phyloP scores from a whole-genome alignment of 1,284 basidiomycete genomes.

The Cutaneotrichosporon mucoides region DNA sequence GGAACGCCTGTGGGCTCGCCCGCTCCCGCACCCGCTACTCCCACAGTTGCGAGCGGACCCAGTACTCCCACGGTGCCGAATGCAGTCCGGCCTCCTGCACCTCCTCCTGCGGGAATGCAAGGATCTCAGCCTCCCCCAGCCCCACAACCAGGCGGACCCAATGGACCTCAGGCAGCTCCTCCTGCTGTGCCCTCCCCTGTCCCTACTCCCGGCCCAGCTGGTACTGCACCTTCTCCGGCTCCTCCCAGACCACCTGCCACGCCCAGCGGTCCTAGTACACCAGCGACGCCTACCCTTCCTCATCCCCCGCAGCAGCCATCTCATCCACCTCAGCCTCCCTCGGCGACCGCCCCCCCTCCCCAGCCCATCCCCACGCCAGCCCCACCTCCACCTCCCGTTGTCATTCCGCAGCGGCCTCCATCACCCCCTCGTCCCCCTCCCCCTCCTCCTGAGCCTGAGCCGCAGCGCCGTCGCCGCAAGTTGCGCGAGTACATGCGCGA shows the following conservation, averaged over 20 bases:
- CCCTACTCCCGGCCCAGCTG: neutral
- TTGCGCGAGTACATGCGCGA: slow-evolving; percentile 34
- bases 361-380: neutral
- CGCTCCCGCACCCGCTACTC: neutral
- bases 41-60: too few relatives aligned
- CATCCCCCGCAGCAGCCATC: neutral
- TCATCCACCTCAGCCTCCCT: neutral
- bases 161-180: too few relatives aligned
- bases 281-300: neutral
- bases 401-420: neutral
- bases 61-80: too few relatives aligned
- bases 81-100: too few relatives aligned
- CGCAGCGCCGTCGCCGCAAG: slow-evolving; percentile 32
- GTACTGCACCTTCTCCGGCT: neutral
- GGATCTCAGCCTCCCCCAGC: too few relatives aligned
- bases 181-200: neutral
- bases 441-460: slow-evolving; percentile 32
- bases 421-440: slow-evolving; percentile 12
- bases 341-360: neutral
- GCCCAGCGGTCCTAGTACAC: neutral
- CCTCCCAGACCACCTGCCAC: neutral
- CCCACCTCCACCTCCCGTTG: slow-evolving; percentile 1
- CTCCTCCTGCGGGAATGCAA: too few relatives aligned
- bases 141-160: too few relatives aligned
- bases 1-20: neutral